Base-by-base conservation (phyloP, 2,329 filamentous ascomycete species). In the Aspergillus sp. region DNA sequence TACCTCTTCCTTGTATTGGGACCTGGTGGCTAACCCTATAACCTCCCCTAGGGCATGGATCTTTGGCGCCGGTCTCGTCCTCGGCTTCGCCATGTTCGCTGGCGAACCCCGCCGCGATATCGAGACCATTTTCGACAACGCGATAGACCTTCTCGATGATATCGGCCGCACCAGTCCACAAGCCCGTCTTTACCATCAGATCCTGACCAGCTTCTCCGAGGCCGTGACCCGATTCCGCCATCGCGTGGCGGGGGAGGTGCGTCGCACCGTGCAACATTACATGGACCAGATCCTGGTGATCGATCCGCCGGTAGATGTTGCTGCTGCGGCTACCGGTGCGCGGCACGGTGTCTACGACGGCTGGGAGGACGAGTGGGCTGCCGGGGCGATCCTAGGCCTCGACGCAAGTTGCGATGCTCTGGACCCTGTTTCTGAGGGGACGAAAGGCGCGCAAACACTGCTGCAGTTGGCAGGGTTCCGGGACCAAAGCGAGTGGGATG, bases 141-240 rank as follows among this genome's bases (percentile, higher is more conserved):
- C 35, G 8, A 3, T 35, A 17, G 17, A 24, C 11, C 17, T 32
- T 10, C 41, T 48, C 14, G 49, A 50, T 14, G 46, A 47, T 38
- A 24, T 48, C 20, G 52, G 49, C 9, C 45, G 42, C 11, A n/a
- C 35, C n/a, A 53, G 51, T n/a, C 51, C 51, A 8, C 51, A 53
- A 14, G 51, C 51, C 26, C 24, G 35, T 9, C 47, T 45, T 16
- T 53, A 49, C 17, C 51, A 53, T 22, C 22, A 26, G 14, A 49
- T 49, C 5, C 32, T 53, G 4, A 24, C 30, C n/a, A 49, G 41
- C 19, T 46, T 53, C 26, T 26, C 33, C 3, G 46, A 49, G 14
- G 51, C 47, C 3, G 43, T 50, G 5, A 33, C 20, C 35, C 19
- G 16, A 9, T 50, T 44, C 20, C 40, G 47, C 9, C 7, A 42